A percentile compares a stretch with the other conserved stretches of the same genome.
These are phyloP conservation scores for Aspergillus pseudotamarii DNA, from an alignment of 2,329 filamentous ascomycete species.

Conservation along the genomic window DNA sequence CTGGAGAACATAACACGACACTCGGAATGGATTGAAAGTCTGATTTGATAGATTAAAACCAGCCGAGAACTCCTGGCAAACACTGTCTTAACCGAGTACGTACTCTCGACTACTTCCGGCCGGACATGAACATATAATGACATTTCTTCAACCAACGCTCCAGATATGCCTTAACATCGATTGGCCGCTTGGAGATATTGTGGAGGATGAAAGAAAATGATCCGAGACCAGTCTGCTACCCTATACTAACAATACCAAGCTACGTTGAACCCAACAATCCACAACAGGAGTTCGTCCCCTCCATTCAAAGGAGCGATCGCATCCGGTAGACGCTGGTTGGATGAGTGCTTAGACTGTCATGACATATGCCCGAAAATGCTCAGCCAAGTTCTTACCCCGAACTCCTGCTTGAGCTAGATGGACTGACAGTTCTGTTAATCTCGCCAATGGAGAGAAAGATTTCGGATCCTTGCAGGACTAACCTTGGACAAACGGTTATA, in stretches of 20 bases:
- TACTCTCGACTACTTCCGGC: no score
- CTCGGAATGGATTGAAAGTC: no score
- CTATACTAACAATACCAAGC: background rate
- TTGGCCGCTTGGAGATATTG: background rate
- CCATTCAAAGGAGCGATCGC: background rate
- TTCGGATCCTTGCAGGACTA: background rate
- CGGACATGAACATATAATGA: no score
- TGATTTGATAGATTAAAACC: no score
- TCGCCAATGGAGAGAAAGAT: background rate
- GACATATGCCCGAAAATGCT: background rate
- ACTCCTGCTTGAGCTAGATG: background rate
- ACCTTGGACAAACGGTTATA: background rate
- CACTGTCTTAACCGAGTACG: no score
- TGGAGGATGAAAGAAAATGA: background rate
- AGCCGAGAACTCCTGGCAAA: no score
- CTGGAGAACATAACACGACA: no score
- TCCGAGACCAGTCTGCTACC: background rate
- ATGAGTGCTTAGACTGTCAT: background rate
- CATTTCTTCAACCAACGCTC: no score
- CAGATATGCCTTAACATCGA: background rate
- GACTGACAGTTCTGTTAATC: background rate
- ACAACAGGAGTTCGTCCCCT: background rate
- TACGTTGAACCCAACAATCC: background rate
- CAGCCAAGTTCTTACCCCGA: background rate
- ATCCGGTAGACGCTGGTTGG: background rate